These are phyloP conservation scores for Metarhizium guizhouense DNA, from an alignment of 2,329 filamentous ascomycete species.

Conservation along the genomic window DNA sequence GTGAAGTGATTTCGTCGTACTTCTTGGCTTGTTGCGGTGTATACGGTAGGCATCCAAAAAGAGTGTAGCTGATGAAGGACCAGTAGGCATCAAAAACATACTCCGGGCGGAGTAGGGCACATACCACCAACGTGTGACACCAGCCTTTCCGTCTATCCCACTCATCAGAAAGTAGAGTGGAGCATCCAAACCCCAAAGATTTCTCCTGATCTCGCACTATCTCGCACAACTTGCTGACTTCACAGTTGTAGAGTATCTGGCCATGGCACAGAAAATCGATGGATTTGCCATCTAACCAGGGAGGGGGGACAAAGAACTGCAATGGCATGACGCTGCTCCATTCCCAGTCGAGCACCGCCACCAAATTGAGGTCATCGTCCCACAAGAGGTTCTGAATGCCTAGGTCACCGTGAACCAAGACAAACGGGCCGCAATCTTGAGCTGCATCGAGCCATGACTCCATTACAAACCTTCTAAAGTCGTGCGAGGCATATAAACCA, in stretches of 20 bases:
- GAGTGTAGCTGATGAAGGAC: background rate
- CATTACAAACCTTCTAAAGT: slow-evolving; percentile 10
- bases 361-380: slow-evolving; percentile 8
- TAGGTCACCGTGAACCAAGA: slow-evolving; percentile 17
- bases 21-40: too few relatives aligned
- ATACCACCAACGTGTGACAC: background rate
- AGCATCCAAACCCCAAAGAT: background rate
- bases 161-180: background rate
- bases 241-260: too few relatives aligned
- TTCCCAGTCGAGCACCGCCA: slow-evolving; percentile 12
- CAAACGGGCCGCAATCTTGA: slow-evolving; percentile 13
- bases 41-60: background rate
- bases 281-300: slow-evolving; percentile 2
- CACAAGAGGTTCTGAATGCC: slow-evolving; percentile 12
- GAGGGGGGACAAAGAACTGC: slow-evolving; percentile 11
- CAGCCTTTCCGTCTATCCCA: background rate
- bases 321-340: slow-evolving; percentile 13
- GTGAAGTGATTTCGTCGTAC: too few relatives aligned
- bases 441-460: slow-evolving; percentile 5
- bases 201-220: too few relatives aligned
- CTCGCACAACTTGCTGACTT: too few relatives aligned
- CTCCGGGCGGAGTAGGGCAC: background rate
- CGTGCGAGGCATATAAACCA: slow-evolving; percentile 13
- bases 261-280: background rate
- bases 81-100: background rate